Conservation (phyloP, 257 asterid species). For the Verbena officinalis region DNA sequence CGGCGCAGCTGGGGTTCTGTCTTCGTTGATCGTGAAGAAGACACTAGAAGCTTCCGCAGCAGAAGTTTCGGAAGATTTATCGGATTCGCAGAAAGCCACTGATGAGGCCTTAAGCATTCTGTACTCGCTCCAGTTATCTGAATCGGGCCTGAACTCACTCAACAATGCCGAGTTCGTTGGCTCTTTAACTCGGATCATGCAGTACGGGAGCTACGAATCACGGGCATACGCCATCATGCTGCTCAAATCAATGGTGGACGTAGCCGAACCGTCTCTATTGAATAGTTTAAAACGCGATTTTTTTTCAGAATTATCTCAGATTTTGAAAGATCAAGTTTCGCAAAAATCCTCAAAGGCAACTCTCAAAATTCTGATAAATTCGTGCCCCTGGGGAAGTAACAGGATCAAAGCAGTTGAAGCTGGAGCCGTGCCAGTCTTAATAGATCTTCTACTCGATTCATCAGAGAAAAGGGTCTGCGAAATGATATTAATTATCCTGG, state of each 20-base stretch:
- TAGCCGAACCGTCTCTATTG: conserved; percentile 41
- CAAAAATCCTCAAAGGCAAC: conserved; percentile 50
- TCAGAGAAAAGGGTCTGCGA: conserved; percentile 50
- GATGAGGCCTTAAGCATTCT: conserved; percentile 68
- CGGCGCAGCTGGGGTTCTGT: conserved; percentile 49
- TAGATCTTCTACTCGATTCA: conserved; percentile 58
- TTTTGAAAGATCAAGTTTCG: conserved; percentile 53
- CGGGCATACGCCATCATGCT: conserved; percentile 60
- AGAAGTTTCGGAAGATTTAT: conserved; percentile 25
- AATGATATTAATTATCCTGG: conserved; percentile 51
- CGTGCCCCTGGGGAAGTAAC: conserved; percentile 63
- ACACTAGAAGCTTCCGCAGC: not conserved
- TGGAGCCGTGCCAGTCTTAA: conserved; percentile 38
- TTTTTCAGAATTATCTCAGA: conserved; percentile 48
- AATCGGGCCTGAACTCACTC: conserved; percentile 44
- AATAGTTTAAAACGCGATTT: conserved; percentile 31
- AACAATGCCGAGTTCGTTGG: conserved; percentile 40
- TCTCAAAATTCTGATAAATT: conserved; percentile 38
- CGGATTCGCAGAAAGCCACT: conserved; percentile 23
- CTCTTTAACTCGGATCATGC: conserved; percentile 48
- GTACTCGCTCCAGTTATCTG: conserved; percentile 56
- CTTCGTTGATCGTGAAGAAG: conserved; percentile 39
- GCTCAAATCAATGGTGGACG: conserved; percentile 45
- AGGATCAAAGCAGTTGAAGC: conserved; percentile 63
- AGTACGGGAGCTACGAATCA: conserved; percentile 61